Evolutionary conservation across 2,329 filamentous ascomycete species (phyloP), one percentile per base, ranked within the genome.

Genomic region (Penicillium sp.): DNA sequence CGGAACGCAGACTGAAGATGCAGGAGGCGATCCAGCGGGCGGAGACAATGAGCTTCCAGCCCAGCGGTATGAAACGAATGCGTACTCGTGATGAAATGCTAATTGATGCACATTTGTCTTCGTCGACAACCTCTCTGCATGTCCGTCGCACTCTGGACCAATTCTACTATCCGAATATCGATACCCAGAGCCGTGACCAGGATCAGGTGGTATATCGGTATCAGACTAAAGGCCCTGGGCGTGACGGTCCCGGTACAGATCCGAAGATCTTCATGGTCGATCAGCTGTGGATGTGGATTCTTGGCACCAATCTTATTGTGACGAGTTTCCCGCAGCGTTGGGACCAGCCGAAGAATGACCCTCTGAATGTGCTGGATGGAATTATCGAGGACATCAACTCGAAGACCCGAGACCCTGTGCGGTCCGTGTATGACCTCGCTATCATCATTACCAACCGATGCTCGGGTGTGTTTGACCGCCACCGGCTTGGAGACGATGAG

Each of bases 231-330:
- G 68, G 68, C 6, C 68, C 70, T 8, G 73, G 69, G 7, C 64
- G 65, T 17, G 70, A 69, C 15, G 68, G 69, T 71, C 74, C 73
- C 1, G 63, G 56, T 3, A 63, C 60, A 3, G 83, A 86, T 57
- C 79, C 80, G 0, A 87, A 87, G 61, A 82, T 88, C 2, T 87
- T 87, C 69, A 88, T 88, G 86, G 86, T 89, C 0, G 87, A 89
- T 68, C 87, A 89, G 65, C 75, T 90, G 1, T 89, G 87, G 87
- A 82, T 89, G 69, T 88, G 85, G 84, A 79, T 87, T 3, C 68
- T 89, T 0, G 75, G 73, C 76, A 83, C 59, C 78, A 85, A 87
- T 58, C 73, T 88, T 15, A 81, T 89, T 17, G 80, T 89, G 14
- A 77, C 75, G 6, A 73, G 73, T 20, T 76, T 76, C 39, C 69